phyloP scores from a whole-genome alignment of 2,329 filamentous ascomycete species.

The Chrysoporthe austroafricana region DNA sequence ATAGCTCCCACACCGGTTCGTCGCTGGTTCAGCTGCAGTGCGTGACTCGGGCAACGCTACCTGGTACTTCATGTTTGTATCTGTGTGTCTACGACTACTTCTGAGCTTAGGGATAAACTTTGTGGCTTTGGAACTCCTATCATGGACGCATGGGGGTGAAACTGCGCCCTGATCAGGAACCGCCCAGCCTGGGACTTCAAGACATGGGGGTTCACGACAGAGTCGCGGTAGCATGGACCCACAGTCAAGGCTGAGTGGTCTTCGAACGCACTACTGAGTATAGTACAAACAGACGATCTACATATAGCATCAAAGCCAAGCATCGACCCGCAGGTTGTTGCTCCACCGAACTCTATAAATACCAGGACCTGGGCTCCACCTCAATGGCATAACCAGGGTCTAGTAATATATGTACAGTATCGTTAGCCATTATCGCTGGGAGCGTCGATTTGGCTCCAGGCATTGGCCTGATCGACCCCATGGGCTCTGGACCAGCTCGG shows the following conservation, averaged over 20 bases:
- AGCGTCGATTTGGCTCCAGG: neutral
- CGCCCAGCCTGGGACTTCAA: neutral
- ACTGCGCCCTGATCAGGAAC: neutral
- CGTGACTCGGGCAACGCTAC: too few species aligned
- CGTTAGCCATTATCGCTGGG: neutral
- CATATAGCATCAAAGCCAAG: neutral
- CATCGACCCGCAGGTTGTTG: neutral
- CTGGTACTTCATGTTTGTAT: too few species aligned
- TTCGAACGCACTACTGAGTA: neutral
- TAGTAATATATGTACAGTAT: neutral
- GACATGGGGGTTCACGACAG: neutral
- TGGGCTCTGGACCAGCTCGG: too few species aligned
- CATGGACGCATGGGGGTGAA: neutral
- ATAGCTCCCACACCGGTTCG: too few species aligned
- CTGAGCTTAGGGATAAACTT: too few species aligned
- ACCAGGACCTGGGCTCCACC: neutral
- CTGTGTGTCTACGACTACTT: too few species aligned
- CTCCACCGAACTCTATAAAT: neutral
- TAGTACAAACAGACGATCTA: neutral
- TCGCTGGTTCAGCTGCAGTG: too few species aligned
- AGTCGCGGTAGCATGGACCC: neutral
- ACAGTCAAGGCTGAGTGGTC: neutral
- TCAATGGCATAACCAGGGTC: neutral
- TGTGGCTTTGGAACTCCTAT: neutral
- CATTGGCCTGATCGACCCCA: too few species aligned